These are phyloP conservation scores for Aspergillus piperis DNA, from an alignment of 2,329 filamentous ascomycete species.

Conservation along the genomic window DNA sequence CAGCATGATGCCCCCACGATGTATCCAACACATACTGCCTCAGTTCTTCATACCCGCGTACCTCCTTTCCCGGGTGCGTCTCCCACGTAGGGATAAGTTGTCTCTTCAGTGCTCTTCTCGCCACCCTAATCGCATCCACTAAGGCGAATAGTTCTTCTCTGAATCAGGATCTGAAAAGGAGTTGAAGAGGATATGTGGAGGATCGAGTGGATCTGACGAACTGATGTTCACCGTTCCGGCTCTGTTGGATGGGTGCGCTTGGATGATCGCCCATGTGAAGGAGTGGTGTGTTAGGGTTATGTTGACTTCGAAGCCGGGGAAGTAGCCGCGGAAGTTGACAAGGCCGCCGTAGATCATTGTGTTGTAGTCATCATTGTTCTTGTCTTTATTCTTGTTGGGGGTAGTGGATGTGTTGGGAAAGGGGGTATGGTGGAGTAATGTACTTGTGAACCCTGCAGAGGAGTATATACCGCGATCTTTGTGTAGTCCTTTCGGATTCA, in stretches of 20 bases:
- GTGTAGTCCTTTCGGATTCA: constrained; percentile 29
- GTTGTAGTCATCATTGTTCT: constrained; percentile 48
- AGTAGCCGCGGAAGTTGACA: constrained; percentile 58
- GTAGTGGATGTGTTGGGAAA: constrained; percentile 25
- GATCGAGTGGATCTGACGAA: constrained; percentile 64
- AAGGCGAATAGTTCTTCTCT: constrained; percentile 56
- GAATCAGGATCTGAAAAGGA: constrained; percentile 51
- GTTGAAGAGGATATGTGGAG: constrained; percentile 64
- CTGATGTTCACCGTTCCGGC: constrained; percentile 64
- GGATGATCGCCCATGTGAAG: constrained; percentile 54
- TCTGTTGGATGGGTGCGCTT: constrained; percentile 63
- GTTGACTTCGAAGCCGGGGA: constrained; percentile 45
- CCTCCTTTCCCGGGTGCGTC: constrained; percentile 45
- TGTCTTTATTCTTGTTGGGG: constrained; percentile 34
- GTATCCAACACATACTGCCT: constrained; percentile 53
- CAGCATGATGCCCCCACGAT: constrained; percentile 61
- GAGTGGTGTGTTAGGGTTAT: constrained; percentile 46
- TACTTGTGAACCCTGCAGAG: constrained; percentile 54
- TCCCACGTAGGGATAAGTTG: constrained; percentile 46
- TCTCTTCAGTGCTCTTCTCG: constrained; percentile 50
- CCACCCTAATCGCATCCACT: constrained; percentile 57
- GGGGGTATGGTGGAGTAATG: constrained; percentile 43
- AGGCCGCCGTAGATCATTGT: constrained; percentile 59
- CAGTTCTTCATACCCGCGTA: constrained; percentile 47
- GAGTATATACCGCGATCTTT: constrained; percentile 44